Evolutionary conservation across 139 green algal genomes (phyloP).

Genomic region (Protoeuglena noctilucae): DNA sequence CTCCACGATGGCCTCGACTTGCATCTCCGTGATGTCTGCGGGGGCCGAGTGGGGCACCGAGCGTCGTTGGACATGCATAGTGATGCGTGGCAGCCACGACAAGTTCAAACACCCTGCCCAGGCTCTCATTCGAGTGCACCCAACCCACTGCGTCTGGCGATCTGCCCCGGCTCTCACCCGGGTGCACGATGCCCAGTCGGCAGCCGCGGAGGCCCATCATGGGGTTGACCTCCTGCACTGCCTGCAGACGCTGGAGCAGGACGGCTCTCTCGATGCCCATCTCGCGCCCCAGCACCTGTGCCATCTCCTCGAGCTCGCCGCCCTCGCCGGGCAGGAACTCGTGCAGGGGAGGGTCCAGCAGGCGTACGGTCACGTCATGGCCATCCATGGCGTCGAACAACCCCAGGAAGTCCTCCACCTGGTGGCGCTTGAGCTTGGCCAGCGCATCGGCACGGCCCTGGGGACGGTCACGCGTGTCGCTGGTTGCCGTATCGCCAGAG

Average conservation of each 20-base stretch:
- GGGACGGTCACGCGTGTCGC: neutral
- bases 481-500: too few relatives aligned
- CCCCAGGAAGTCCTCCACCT: slow-evolving; percentile 61
- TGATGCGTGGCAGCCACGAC: too few relatives aligned
- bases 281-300: slow-evolving; percentile 33
- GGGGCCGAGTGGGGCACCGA: too few relatives aligned
- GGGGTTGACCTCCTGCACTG: slow-evolving; percentile 61
- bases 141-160: too few relatives aligned
- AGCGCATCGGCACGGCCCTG: slow-evolving; percentile 34
- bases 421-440: slow-evolving; percentile 45
- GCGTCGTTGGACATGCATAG: too few relatives aligned
- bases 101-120: too few relatives aligned
- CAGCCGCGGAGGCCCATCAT: slow-evolving; percentile 81
- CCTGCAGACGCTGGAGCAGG: slow-evolving; percentile 38
- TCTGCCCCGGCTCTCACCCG: too few relatives aligned
- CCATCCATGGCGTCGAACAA: slow-evolving; percentile 72
- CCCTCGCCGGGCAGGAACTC: slow-evolving; percentile 77
- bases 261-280: slow-evolving; percentile 15
- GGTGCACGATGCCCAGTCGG: slow-evolving; percentile 71
- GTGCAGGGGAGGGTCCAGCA: slow-evolving; percentile 86
- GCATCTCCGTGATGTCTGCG: slow-evolving; percentile 67
- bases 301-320: slow-evolving; percentile 41
- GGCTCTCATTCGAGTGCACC: too few relatives aligned
- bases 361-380: slow-evolving; percentile 70
- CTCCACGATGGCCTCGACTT: slow-evolving; percentile 68